Evolutionary conservation across 2,329 filamentous ascomycete species (phyloP), one percentile per base, ranked within the genome.

Genomic region (Fusarium sp.): DNA sequence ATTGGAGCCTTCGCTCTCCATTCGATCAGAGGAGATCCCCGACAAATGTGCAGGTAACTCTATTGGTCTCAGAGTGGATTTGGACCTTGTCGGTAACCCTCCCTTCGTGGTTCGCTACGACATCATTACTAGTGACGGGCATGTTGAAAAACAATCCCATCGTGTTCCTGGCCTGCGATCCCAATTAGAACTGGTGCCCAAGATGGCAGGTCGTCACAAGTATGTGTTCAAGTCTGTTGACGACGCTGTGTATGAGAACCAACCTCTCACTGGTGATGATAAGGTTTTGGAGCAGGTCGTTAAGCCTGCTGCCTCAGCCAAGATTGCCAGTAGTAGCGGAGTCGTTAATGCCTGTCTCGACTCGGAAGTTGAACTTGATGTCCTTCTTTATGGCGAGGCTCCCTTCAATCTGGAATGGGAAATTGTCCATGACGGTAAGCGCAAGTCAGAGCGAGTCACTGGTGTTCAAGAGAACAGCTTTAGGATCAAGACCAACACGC

Each of bases 41-140:
- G 96, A 99, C 79, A 97, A 97, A 78, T 99, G 96, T 78, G 95
- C 94, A 37, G 94, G 94, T 49, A 97, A 94, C 76, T 94, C 96
- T 0, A 93, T 99, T 67, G 96, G 96, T 42, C 86, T 99, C 57
- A 88, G 92, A 13, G 93, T 99, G 44, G 92, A 96, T 75, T 83
- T 99, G 52, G 94, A 98, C 77, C 85, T 99, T 41, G 92, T 95
- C 29, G 96, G 96, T 65, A 97, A 94, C 1, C 95, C 97, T 47
- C 95, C 95, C 2, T 99, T 99, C 81, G 84, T 85, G n/a, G 85
- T 99, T 47, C 84, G 85, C 24, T 99, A 98, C 78, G 90, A 90
- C 45, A 86, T 94, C 60, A 86, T 90, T 60, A 89, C 88, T 20
- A 66, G 62, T 74, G 88, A 86, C 55, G 87, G 88, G 8, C 85